Conservation (phyloP, 306 rosid species). For the Pterocarpus santalinus region DNA sequence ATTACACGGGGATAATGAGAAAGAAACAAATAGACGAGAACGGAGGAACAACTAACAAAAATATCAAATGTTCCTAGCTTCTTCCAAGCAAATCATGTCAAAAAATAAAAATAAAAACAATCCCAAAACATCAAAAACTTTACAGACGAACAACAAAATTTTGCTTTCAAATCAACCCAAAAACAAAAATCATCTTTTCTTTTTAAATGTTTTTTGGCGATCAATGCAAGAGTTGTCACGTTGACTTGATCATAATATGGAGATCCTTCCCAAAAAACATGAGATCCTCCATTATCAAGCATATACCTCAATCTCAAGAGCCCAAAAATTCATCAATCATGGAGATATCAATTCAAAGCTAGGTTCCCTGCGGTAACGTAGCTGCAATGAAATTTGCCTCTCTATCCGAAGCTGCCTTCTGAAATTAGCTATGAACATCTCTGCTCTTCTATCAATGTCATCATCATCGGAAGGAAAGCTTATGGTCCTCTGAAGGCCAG, state of each 20-base stretch:
- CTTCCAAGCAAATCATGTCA: background rate
- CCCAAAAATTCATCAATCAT: background rate
- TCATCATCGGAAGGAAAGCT: slow-evolving; percentile 79
- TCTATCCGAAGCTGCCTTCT: slow-evolving; percentile 76
- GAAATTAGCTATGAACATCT: slow-evolving; percentile 76
- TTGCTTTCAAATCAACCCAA: background rate
- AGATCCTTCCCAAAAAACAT: slow-evolving; percentile 19
- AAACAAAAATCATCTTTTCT: background rate
- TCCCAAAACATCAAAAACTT: slow-evolving; percentile 24
- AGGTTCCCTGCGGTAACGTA: slow-evolving; percentile 57
- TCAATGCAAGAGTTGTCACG: background rate
- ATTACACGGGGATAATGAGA: background rate
- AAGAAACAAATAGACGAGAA: background rate
- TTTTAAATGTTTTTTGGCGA: background rate
- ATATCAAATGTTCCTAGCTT: background rate
- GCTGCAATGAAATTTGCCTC: slow-evolving; percentile 77
- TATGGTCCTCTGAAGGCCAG: slow-evolving; percentile 61
- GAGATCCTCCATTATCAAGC: slow-evolving; percentile 37
- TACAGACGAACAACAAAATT: background rate
- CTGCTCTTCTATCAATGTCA: slow-evolving; percentile 76
- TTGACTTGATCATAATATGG: slow-evolving; percentile 15
- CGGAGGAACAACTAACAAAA: slow-evolving; percentile 20
- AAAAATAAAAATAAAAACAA: background rate
- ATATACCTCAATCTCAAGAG: background rate
- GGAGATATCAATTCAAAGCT: slow-evolving; percentile 56